Conservation (phyloP, 2,329 filamentous ascomycete genomes). For the Nothomitra cinnamomea region DNA sequence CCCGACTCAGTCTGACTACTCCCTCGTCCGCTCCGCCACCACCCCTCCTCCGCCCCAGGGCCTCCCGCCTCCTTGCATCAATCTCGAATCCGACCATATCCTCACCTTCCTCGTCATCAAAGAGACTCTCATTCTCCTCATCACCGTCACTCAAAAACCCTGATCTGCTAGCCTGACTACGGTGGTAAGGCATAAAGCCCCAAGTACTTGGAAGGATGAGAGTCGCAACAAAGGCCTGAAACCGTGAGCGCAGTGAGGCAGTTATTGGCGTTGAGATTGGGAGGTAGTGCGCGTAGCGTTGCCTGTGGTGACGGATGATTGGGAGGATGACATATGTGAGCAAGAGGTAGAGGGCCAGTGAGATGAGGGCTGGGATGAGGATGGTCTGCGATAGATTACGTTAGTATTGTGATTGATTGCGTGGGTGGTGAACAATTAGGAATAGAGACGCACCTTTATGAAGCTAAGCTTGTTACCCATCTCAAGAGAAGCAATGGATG, state of each 20-base stretch:
- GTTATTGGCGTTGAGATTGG: constrained; percentile 38
- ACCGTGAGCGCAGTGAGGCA: constrained; percentile 8
- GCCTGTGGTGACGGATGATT: constrained; percentile 50
- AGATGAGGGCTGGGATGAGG: constrained; percentile 52
- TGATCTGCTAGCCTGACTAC: constrained; percentile 14
- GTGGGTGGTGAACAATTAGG: constrained; percentile 15
- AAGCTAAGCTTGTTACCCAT: not conserved
- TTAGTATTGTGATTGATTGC: not conserved
- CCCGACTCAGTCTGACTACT: constrained; percentile 45
- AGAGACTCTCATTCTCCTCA: constrained; percentile 38
- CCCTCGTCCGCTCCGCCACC: constrained; percentile 14
- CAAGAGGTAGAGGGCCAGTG: constrained; percentile 49
- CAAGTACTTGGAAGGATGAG: constrained; percentile 2
- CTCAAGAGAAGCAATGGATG: not conserved
- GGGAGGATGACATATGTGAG: constrained; percentile 49
- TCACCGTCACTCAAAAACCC: constrained; percentile 22
- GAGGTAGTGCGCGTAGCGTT: constrained; percentile 57
- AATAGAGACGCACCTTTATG: constrained; percentile 1
- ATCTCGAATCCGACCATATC: constrained; percentile 35
- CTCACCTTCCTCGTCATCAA: constrained; percentile 52
- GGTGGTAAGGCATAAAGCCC: not conserved
- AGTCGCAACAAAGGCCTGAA: not conserved
- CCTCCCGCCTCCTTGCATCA: constrained; percentile 27
- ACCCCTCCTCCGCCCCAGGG: constrained; percentile 22
- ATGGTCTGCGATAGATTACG: constrained; percentile 37